Percentiles rank a stretch among this genome's conserved stretches.
These are phyloP conservation scores for Dichomitus squalens DNA, from an alignment of 1,284 basidiomycete species.

Conservation along the genomic window DNA sequence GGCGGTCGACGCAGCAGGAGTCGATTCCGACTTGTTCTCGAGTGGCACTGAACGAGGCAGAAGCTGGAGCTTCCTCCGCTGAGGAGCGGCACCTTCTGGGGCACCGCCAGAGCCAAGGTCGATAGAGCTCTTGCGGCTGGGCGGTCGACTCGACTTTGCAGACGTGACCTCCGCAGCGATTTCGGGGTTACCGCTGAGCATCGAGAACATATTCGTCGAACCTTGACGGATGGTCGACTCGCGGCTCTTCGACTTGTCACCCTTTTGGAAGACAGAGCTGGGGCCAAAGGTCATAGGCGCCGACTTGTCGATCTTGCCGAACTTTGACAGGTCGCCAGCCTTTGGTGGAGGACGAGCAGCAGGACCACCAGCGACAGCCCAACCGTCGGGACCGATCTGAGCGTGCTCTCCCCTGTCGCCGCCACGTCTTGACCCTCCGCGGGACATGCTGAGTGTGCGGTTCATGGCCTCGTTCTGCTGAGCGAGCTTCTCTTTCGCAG, in stretches of 20 bases:
- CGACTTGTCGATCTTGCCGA: slow-evolving; percentile 82
- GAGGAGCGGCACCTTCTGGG: slow-evolving; percentile 40
- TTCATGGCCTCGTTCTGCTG: slow-evolving; percentile 63
- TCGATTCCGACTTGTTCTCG: slow-evolving; percentile 45
- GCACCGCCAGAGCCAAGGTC: slow-evolving; percentile 41
- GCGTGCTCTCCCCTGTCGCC: slow-evolving; percentile 64
- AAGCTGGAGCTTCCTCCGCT: slow-evolving; percentile 77
- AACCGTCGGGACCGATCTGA: slow-evolving; percentile 75
- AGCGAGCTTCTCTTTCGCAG: slow-evolving; percentile 69
- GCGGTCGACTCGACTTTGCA: slow-evolving; percentile 49
- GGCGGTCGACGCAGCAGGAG: slow-evolving; percentile 53
- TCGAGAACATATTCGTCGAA: slow-evolving; percentile 89
- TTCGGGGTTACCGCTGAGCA: slow-evolving; percentile 66
- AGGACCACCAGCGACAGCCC: slow-evolving; percentile 76
- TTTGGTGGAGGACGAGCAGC: slow-evolving; percentile 69
- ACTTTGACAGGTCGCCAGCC: slow-evolving; percentile 85
- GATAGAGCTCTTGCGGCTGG: slow-evolving; percentile 54
- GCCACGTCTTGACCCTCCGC: slow-evolving; percentile 89
- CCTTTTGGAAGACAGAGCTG: slow-evolving; percentile 76
- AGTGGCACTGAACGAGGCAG: slow-evolving; percentile 60
- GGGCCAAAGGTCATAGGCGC: slow-evolving; percentile 75
- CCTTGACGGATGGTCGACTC: slow-evolving; percentile 74
- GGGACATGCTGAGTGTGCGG: slow-evolving; percentile 59
- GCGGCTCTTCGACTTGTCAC: slow-evolving; percentile 53
- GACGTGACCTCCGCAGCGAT: slow-evolving; percentile 55